Evolutionary conservation across 768 basidiomycete genomes (phyloP).

Genomic region (Pleurotus citrinopileatus): DNA sequence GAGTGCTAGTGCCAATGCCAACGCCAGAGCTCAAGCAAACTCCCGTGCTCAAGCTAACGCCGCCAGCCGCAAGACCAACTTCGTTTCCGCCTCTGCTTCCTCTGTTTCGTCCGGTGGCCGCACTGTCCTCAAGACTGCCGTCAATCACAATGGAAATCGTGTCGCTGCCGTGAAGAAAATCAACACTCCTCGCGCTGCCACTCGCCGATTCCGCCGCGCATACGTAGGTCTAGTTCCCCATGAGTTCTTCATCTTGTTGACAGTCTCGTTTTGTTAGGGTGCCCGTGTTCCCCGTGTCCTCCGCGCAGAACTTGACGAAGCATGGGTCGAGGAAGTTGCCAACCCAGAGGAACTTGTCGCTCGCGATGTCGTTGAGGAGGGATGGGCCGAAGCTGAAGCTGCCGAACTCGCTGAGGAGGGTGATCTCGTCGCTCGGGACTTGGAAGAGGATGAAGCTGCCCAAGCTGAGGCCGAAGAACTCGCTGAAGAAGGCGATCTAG

Average conservation of each 20-base stretch:
- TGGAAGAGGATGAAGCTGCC: neutral
- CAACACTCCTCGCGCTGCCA: neutral
- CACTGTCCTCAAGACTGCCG: conserved; percentile 5
- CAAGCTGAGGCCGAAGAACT: neutral
- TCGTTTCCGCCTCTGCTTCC: conserved; percentile 4
- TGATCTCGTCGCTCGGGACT: neutral
- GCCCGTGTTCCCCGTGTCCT: conserved; percentile 2
- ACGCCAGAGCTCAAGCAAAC: neutral
- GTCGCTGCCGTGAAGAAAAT: conserved; percentile 5
- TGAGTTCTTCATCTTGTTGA: neutral
- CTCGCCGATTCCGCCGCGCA: neutral
- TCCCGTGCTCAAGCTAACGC: neutral
- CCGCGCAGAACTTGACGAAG: neutral
- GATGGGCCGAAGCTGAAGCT: conserved; percentile 1
- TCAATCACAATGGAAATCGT: conserved; percentile 8
- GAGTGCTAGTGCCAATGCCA: neutral
- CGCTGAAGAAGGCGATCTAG: neutral
- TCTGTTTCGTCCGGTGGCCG: conserved; percentile 1
- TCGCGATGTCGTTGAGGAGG: neutral
- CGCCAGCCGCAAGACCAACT: conserved; percentile 7
- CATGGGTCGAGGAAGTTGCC: too few species aligned
- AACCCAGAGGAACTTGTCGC: neutral
- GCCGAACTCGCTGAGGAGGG: neutral
- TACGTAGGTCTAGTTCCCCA: neutral
- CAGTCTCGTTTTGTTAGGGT: neutral